Conservation (phyloP, 2,329 filamentous ascomycete species). For the Calonectria henricotiae region DNA sequence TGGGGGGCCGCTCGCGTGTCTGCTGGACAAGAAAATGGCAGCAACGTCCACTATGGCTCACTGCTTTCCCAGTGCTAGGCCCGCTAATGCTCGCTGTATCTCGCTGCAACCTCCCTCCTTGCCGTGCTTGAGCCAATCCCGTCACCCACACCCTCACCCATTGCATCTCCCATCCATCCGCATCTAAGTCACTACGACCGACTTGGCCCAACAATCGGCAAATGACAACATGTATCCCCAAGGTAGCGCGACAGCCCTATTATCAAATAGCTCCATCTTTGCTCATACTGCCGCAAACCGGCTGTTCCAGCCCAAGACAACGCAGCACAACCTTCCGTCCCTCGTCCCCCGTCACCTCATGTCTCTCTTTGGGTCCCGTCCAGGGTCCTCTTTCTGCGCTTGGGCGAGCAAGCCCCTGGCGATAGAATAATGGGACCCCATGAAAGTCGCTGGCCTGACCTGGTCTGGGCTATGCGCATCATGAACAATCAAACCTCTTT, state of each 20-base stretch:
- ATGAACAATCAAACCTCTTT: slow-evolving; percentile 32
- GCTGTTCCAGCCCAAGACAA: slow-evolving; percentile 37
- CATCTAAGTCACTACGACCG: slow-evolving; percentile 29
- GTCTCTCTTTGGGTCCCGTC: slow-evolving; percentile 12
- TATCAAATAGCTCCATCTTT: slow-evolving; percentile 21
- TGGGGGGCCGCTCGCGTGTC: slow-evolving; percentile 42
- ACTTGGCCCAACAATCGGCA: slow-evolving; percentile 26
- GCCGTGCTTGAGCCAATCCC: slow-evolving; percentile 22
- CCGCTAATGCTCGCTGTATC: slow-evolving; percentile 21
- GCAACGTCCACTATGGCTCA: slow-evolving; percentile 18
- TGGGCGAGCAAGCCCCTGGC: slow-evolving; percentile 28
- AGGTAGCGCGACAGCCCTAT: slow-evolving; percentile 23
- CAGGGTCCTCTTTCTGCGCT: background rate
- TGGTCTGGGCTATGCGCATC: slow-evolving; percentile 30
- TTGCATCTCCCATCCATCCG: slow-evolving; percentile 33
- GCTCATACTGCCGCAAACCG: slow-evolving; percentile 16
- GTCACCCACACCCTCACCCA: slow-evolving; percentile 25
- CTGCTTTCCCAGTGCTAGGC: slow-evolving; percentile 20
- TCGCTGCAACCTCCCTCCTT: slow-evolving; percentile 15
- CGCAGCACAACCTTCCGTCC: slow-evolving; percentile 23
- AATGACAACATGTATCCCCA: slow-evolving; percentile 32
- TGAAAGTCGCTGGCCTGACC: slow-evolving; percentile 33
- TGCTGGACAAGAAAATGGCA: slow-evolving; percentile 23
- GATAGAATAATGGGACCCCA: slow-evolving; percentile 28
- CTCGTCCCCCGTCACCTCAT: slow-evolving; percentile 12